Evolutionary conservation across 2,329 filamentous ascomycete species (phyloP), one percentile per base, ranked within the genome.

Genomic region (Huntiella moniliformis): DNA sequence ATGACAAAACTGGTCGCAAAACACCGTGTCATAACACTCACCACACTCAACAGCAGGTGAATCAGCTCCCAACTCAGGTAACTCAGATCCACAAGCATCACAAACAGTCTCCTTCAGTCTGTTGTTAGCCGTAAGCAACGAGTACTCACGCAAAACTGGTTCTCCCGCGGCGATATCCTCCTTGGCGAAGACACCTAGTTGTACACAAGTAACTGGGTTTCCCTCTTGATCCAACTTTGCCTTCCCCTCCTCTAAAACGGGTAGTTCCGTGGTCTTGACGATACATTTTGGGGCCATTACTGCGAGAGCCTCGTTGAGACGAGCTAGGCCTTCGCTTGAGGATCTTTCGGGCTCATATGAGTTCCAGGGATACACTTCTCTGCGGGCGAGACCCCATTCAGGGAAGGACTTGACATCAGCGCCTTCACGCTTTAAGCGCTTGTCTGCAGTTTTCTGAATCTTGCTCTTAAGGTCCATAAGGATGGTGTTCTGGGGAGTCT

Each of bases 131-230:
- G 87, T 94, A 36, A 98, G 66, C 5, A 94, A 71, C 6, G 86
- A 91, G 50, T 80, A 82, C 57, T 98, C 91, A 41, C 74, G 67
- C 28, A 98, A 70, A 2, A 95, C 76, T 4, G 71, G 67, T 58
- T 92, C 82, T 7, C 82, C 82, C 0, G 85, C 74, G 0, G 67
- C 63, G 34, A 96, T 82, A 52, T 93, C 79, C 52, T 82, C 73
- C 54, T 77, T 83, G 5, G 87, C 88, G 58, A 96, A 96, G 3
- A 98, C 71, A 4, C 91, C 91, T 0, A 98, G 71, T 60, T 98
- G 91, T 50, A 73, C 71, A 53, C 77, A 78, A 4, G 73, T 79
- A 6, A 67, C 64, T 12, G 68, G 70, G 36, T 64, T 63, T n/a
- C 67, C 64, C 12, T 44, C 40, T 52, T 66, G 67, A 18, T 56